These are phyloP conservation scores for Talaromyces sp. DNA, from an alignment of 2,329 filamentous ascomycete genomes.

Conservation along the genomic window DNA sequence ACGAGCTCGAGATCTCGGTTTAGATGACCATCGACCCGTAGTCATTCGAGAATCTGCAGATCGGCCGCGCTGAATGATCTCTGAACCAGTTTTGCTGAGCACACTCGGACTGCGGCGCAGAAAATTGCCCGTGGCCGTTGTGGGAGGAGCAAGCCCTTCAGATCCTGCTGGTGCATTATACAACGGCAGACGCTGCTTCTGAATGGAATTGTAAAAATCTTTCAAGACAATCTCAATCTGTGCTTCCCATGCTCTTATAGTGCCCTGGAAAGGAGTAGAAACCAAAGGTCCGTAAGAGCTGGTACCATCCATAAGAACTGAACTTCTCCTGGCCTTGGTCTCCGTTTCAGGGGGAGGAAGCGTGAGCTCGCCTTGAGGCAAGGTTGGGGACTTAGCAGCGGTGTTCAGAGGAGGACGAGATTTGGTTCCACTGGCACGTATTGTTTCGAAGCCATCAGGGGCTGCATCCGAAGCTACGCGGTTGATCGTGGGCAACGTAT, in stretches of 20 bases:
- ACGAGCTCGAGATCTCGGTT: conserved; percentile 75
- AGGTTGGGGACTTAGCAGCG: conserved; percentile 18
- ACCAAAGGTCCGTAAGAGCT: conserved; percentile 62
- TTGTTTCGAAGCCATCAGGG: conserved; percentile 59
- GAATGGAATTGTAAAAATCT: conserved; percentile 85
- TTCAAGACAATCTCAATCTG: conserved; percentile 89
- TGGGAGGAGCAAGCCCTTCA: conserved; percentile 25
- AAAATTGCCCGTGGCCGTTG: conserved; percentile 41
- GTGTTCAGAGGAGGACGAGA: conserved; percentile 34
- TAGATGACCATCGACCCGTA: conserved; percentile 73
- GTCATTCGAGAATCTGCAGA: conserved; percentile 59
- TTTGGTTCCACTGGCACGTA: conserved; percentile 34
- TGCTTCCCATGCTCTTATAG: conserved; percentile 74
- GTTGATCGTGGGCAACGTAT: conserved; percentile 85
- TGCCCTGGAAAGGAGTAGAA: conserved; percentile 67
- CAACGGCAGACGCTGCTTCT: conserved; percentile 77
- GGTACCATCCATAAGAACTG: conserved; percentile 14
- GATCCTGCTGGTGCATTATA: conserved; percentile 60
- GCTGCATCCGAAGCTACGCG: conserved; percentile 69
- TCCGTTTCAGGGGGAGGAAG: conserved; percentile 13
- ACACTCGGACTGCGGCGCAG: conserved; percentile 85
- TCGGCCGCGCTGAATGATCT: conserved; percentile 65
- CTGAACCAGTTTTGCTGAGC: conserved; percentile 87
- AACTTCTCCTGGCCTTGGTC: conserved; percentile 12
- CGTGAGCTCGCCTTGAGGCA: conserved; percentile 8